Percentiles rank a stretch among this genome's conserved stretches.
Evolutionary conservation across 306 rosid genomes (phyloP).

Genomic region (Spatholobus suberectus): DNA sequence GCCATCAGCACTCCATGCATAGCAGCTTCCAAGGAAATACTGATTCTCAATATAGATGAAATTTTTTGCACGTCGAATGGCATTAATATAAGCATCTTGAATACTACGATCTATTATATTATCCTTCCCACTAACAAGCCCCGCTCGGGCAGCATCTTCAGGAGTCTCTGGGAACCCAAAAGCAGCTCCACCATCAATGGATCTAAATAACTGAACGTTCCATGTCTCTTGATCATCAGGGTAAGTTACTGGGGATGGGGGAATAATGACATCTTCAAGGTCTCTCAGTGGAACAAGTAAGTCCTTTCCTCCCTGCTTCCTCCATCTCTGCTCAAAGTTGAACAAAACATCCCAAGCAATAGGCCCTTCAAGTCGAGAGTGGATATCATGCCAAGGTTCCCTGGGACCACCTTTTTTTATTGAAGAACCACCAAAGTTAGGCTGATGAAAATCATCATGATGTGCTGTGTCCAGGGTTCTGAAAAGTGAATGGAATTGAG

Average conservation of each 20-base stretch:
- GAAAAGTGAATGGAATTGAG: slow-evolving; percentile 70
- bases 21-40: slow-evolving; percentile 72
- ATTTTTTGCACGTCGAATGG: slow-evolving; percentile 71
- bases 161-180: slow-evolving; percentile 75
- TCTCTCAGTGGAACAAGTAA: slow-evolving; percentile 55
- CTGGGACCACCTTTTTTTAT: slow-evolving; percentile 69
- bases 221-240: slow-evolving; percentile 66
- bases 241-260: slow-evolving; percentile 71
- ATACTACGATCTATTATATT: slow-evolving; percentile 68
- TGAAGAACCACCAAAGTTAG: slow-evolving; percentile 60
- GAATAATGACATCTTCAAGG: slow-evolving; percentile 56
- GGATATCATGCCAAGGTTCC: slow-evolving; percentile 82
- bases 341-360: slow-evolving; percentile 77
- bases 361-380: slow-evolving; percentile 71
- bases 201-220: slow-evolving; percentile 74
- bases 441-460: slow-evolving; percentile 71
- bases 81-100: slow-evolving; percentile 73
- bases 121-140: slow-evolving; percentile 75
- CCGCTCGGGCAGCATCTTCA: slow-evolving; percentile 66
- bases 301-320: slow-evolving; percentile 72
- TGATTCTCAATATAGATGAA: slow-evolving; percentile 75
- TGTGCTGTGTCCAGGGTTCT: slow-evolving; percentile 70
- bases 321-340: slow-evolving; percentile 79
- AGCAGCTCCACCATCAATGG: slow-evolving; percentile 80
- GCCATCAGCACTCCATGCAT: slow-evolving; percentile 62